Evolutionary conservation across 2,329 filamentous ascomycete genomes (phyloP), one percentile per base, ranked within the genome.

Genomic region (Sclerotinia sclerotiorum): DNA sequence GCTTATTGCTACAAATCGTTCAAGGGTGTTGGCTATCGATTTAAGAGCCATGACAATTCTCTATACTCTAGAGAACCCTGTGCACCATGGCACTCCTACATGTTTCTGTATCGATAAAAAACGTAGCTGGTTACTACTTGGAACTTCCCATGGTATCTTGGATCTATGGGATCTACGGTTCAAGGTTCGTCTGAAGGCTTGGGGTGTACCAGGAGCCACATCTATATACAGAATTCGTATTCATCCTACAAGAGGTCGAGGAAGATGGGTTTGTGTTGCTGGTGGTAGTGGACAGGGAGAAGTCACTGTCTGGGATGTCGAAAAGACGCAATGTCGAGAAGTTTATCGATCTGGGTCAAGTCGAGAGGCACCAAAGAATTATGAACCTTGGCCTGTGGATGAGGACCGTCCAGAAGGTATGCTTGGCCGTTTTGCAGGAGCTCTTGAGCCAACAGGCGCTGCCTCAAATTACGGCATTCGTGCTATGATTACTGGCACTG

Each of bases 141-240:
- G 94, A 48, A 99, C 96, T 0, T 92, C 93, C 0, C 94, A 98
- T 77, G 95, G 96, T 48, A 90, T 98, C 39, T 83, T 99, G 10
- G 91, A 97, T 77, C 84, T 99, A 1, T 99, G 95, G 95, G 95
- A 99, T 79, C 84, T 99, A 52, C 90, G 95, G n/a, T 99, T 99
- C 83, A 90, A 88, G 72, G 86, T 98, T 74, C 87, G 93, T 29
- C 82, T 98, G 32, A 93, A 92, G 78, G 91, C 90, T 19, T 98
- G 94, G 93, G 93, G 93, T 0, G 85, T 97, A 39, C 88, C 92
- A 0, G 92, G 91, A 29, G 91, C 91, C 70, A 88, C 90, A 1
- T 84, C 92, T 24, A 92, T 98, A 71, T 90, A 94, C 74, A 86
- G 93, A 44, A 83, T 99, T 21, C 85, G 87, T 68, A 83, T 97